Evolutionary conservation across 148 eudicot genomes (phyloP).

Genomic region (Bassia scoparia): DNA sequence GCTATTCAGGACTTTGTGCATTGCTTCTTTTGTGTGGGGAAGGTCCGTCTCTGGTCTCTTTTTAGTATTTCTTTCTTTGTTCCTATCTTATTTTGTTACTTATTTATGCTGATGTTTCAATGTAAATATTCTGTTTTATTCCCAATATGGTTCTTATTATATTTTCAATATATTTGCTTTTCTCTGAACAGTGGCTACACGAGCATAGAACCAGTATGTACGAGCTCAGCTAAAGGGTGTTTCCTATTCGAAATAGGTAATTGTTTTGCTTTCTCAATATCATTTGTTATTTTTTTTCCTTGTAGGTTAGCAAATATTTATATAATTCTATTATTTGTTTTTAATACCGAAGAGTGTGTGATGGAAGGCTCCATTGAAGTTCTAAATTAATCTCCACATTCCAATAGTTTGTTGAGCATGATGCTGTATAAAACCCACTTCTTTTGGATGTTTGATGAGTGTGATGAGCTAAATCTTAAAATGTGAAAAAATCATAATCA

Average conservation of each 20-base stretch:
- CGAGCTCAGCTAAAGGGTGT: conserved; percentile 94
- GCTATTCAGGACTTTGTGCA: conserved; percentile 86
- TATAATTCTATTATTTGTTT: too few species aligned
- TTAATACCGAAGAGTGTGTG: too few species aligned
- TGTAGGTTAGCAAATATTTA: too few species aligned
- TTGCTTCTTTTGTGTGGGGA: conserved; percentile 67
- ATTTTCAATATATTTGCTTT: conserved; percentile 11
- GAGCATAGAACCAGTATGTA: conserved; percentile 81
- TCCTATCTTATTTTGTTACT: background rate
- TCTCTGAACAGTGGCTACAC: conserved; percentile 56
- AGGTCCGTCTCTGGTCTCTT: conserved; percentile 41
- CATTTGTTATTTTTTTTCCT: background rate
- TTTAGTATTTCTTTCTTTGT: background rate
- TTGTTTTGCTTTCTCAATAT: conserved; percentile 14
- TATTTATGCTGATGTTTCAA: conserved; percentile 2
- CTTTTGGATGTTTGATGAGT: background rate
- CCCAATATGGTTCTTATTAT: too few species aligned
- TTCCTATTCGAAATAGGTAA: conserved; percentile 88
- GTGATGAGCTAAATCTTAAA: background rate
- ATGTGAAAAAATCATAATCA: background rate
- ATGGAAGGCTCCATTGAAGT: too few species aligned
- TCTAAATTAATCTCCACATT: too few species aligned
- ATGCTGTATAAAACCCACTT: too few species aligned
- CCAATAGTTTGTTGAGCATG: too few species aligned
- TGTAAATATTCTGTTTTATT: background rate